Evolutionary conservation across 1,139 yeast species (phyloP).

Genomic region (Geotrichum macrosporum): DNA sequence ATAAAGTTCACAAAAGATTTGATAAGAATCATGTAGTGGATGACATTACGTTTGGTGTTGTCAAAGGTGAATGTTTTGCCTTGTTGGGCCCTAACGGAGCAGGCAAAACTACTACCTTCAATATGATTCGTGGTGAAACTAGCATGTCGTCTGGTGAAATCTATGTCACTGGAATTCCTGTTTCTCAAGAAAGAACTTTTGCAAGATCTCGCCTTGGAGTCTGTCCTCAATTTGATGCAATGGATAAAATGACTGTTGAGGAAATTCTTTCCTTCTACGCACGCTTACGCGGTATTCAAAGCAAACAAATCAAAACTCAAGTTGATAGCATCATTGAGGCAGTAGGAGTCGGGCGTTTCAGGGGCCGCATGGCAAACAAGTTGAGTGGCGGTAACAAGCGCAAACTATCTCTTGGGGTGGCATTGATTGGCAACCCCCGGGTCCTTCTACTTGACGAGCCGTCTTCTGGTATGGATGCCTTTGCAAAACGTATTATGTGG

Average conservation of each 20-base stretch:
- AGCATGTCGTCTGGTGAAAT: slow-evolving; percentile 34
- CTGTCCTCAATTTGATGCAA: slow-evolving; percentile 42
- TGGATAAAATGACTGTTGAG: slow-evolving; percentile 38
- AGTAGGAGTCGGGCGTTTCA: slow-evolving; percentile 37
- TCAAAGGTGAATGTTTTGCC: slow-evolving; percentile 38
- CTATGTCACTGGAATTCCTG: slow-evolving; percentile 34
- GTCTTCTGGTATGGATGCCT: slow-evolving; percentile 81
- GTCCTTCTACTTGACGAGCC: slow-evolving; percentile 95
- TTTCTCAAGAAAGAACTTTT: slow-evolving; percentile 30
- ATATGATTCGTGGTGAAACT: slow-evolving; percentile 56
- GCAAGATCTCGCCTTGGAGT: slow-evolving; percentile 39
- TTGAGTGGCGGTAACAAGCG: slow-evolving; percentile 98
- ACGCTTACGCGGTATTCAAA: slow-evolving; percentile 34
- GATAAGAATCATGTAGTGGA: slow-evolving; percentile 35
- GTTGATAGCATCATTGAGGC: slow-evolving; percentile 56
- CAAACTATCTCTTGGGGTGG: slow-evolving; percentile 94
- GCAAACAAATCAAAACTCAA: slow-evolving; percentile 73
- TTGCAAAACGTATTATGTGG: slow-evolving; percentile 45
- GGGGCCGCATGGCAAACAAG: slow-evolving; percentile 36
- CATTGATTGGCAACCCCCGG: slow-evolving; percentile 88
- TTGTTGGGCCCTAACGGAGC: slow-evolving; percentile 95
- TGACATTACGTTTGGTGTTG: slow-evolving; percentile 38
- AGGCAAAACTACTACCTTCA: slow-evolving; percentile 85
- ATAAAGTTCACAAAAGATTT: slow-evolving; percentile 33
- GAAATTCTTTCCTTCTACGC: slow-evolving; percentile 38